Evolutionary conservation across 1,284 basidiomycete genomes (phyloP), one percentile per base, ranked within the genome.

Genomic region (Peniophora sp.): DNA sequence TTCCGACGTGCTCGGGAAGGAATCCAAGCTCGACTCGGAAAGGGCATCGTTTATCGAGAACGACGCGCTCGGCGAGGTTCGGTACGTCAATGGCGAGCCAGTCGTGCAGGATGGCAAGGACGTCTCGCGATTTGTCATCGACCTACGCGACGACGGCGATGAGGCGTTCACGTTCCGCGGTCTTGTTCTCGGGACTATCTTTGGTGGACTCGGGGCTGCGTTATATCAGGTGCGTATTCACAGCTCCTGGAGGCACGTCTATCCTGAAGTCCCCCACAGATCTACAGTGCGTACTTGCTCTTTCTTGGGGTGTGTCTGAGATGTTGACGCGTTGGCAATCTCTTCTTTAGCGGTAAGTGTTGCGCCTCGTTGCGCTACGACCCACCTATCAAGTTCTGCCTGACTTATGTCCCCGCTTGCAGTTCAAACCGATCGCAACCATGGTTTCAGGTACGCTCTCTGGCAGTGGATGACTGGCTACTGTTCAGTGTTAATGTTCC

Each of bases 391-490:
- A n/a, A n/a, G n/a, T n/a, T n/a, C n/a, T n/a, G n/a, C n/a, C n/a
- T n/a, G n/a, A n/a, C n/a, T n/a, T n/a, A 34, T 8, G 39, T 51
- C 16, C 10, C 10, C 9, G n/a, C 11, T 16, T 35, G 24, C 20
- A 0, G 20, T 20, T 19, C 12, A 5, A 32, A 12, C 27, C 27
- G 27, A 12, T 32, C 12, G 5, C 6, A 9, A 22, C 25, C 47
- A 23, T 14, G 48, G 46, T 25, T 5, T 17, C 24, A 6, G 22
- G 23, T 49, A 23, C 34, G 16, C 20, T 32, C 22, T 2, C 45
- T 85, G 84, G n/a, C 85, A 85, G 58, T 83, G 83, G 0, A 65
- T 79, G 1, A n/a, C n/a, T n/a, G n/a, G n/a, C n/a, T n/a, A n/a
- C n/a, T n/a, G n/a, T n/a, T n/a, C n/a, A n/a, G n/a, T n/a, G n/a